Evolutionary conservation across 805 yeast species (phyloP).

Genomic region (Saccharomycopsis fibuligera): DNA sequence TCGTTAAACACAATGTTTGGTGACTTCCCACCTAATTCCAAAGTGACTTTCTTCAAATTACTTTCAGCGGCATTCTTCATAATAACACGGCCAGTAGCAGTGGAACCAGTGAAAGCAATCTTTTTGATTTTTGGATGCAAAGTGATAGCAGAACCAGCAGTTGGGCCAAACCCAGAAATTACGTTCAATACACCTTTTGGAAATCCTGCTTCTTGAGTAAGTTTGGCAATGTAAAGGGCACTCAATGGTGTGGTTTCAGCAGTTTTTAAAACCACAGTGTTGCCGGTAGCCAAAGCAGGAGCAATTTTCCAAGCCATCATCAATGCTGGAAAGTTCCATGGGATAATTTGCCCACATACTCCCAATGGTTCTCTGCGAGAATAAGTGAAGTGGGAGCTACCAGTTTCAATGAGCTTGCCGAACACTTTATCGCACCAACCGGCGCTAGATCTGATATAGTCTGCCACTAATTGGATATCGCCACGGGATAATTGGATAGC

Average conservation of each 20-base stretch:
- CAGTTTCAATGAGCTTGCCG: slow-evolving; percentile 73
- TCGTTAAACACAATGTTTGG: slow-evolving; percentile 87
- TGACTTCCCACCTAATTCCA: slow-evolving; percentile 95
- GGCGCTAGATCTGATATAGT: slow-evolving; percentile 74
- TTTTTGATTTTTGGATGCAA: slow-evolving; percentile 77
- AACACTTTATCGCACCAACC: slow-evolving; percentile 87
- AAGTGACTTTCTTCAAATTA: slow-evolving; percentile 81
- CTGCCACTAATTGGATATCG: slow-evolving; percentile 66
- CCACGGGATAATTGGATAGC: slow-evolving; percentile 64
- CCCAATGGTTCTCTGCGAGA: slow-evolving; percentile 88
- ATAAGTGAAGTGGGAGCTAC: slow-evolving; percentile 64
- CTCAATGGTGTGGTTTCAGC: slow-evolving; percentile 92
- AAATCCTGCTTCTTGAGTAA: slow-evolving; percentile 73
- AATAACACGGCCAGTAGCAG: slow-evolving; percentile 83
- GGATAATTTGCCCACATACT: slow-evolving; percentile 92
- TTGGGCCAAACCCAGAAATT: slow-evolving; percentile 80
- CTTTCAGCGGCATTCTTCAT: slow-evolving; percentile 77
- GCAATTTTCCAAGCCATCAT: slow-evolving; percentile 95
- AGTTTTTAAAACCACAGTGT: slow-evolving; percentile 79
- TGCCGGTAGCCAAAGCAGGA: slow-evolving; percentile 89
- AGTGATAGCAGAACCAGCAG: slow-evolving; percentile 77
- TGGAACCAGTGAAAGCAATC: slow-evolving; percentile 93
- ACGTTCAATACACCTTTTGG: slow-evolving; percentile 90
- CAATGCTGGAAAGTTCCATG: slow-evolving; percentile 94
- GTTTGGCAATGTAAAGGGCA: slow-evolving; percentile 66